Base-by-base conservation (phyloP, 345 rosid genomes). In the Theobroma cacao region DNA sequence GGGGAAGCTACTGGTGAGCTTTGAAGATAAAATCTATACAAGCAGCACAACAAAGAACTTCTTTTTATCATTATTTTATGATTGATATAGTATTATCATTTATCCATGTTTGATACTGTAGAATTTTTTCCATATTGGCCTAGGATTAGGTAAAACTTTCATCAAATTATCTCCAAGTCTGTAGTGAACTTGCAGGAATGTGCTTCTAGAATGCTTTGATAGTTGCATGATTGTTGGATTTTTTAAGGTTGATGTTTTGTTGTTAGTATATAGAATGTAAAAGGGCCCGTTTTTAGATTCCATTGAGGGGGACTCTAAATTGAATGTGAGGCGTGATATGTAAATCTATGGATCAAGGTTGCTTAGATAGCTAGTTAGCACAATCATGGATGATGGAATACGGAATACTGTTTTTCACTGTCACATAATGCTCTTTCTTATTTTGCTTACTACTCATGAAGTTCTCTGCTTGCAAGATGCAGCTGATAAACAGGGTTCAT, bases 401-500 rank as follows among this genome's bases (percentile, higher is more conserved):
- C 73, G 28, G 56, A 55, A 47, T 82, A 17, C 7, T 14, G 30
- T 1, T 47, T 70, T 15, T 70, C 22, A 9, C 17, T 26, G 7
- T 45, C 47, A 22, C 56, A 60, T 78, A 75, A 17, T 45, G 33
- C 30, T 64, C 5, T 24, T 63, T 75, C 76, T 75, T 73, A 62
- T 74, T 53, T 72, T 77, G 41, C 62, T 81, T 59, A 28, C 67
- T 64, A 50, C 60, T 68, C 31, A 30, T 52, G 38, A n/a, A 75
- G 45, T 28, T 84, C 73, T 72, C 84, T 84, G 87, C 83, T 77
- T 80, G 80, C 84, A 84, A 83, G 34, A 80, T 81, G 83, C 85
- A 84, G 84, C 79, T 85, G 77, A 82, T 74, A 71, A 78, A 56
- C 85, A 67, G 84, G 82, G 71, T 61, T 58, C 82, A 31, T 80